phyloP scores from a whole-genome alignment of 1,284 basidiomycete genomes.

The Ceratobasidium sp. region DNA sequence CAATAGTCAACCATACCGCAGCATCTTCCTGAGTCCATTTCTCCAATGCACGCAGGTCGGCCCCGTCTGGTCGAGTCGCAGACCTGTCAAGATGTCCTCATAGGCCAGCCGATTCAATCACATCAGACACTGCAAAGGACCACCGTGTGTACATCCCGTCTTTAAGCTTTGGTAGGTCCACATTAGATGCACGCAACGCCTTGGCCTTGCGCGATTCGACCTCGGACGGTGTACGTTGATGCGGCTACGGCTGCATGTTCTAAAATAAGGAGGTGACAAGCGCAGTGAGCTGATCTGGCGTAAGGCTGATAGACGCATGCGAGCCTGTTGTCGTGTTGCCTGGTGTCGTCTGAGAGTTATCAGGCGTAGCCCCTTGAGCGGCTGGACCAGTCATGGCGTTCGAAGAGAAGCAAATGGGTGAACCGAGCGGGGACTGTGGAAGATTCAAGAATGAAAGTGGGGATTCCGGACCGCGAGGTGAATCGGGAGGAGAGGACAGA shows the following conservation, averaged over 20 bases:
- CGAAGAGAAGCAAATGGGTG: not conserved
- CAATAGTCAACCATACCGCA: not conserved
- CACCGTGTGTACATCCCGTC: not conserved
- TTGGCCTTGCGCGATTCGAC: not conserved
- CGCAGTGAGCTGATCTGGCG: not conserved
- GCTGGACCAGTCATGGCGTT: not conserved
- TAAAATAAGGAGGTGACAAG: not conserved
- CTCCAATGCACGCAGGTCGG: not conserved
- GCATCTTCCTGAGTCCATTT: slow-evolving; percentile 3
- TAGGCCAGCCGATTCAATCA: not conserved
- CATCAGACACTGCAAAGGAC: not conserved
- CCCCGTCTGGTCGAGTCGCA: not conserved
- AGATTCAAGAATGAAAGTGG: not conserved
- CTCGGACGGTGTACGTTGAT: not conserved
- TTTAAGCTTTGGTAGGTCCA: slow-evolving; percentile 5
- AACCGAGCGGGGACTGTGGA: not conserved
- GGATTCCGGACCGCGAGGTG: not conserved
- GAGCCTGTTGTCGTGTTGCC: not conserved
- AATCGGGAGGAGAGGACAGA: not conserved
- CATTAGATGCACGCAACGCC: not conserved
- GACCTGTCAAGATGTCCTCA: slow-evolving; percentile 11
- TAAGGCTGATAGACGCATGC: not conserved
- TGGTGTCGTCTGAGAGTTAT: not conserved
- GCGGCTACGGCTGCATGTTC: not conserved
- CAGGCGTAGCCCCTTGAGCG: not conserved